phyloP scores from a whole-genome alignment of 495 filamentous ascomycete genomes.

The Usnea hakonensis region DNA sequence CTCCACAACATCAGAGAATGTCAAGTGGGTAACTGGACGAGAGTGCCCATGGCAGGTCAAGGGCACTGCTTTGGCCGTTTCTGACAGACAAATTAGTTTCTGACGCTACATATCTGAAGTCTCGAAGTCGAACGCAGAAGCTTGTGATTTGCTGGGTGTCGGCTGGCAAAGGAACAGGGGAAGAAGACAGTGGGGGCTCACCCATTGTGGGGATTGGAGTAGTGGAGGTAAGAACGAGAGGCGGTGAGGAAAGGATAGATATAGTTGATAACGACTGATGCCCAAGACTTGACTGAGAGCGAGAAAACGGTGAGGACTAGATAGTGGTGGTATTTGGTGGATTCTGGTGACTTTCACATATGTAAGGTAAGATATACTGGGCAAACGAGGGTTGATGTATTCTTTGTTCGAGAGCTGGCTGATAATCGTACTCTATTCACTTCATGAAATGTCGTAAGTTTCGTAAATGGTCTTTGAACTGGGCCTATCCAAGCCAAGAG shows the following conservation, averaged over 20 bases:
- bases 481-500: background rate
- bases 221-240: background rate
- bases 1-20: slow-evolving; percentile 80
- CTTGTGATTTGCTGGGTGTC: slow-evolving; percentile 2
- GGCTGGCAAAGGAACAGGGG: background rate
- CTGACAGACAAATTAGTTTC: slow-evolving; percentile 5
- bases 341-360: background rate
- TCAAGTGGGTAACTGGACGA: slow-evolving; percentile 88
- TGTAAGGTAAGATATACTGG: background rate
- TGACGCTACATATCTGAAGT: background rate
- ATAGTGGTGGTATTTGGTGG: background rate
- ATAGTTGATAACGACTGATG: background rate
- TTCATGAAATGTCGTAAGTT: slow-evolving; percentile 9
- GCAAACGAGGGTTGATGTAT: slow-evolving; percentile 6
- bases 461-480: background rate
- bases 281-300: background rate
- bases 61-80: slow-evolving; percentile 59
- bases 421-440: slow-evolving; percentile 2
- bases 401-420: slow-evolving; percentile 10
- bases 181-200: slow-evolving; percentile 12
- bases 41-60: slow-evolving; percentile 97
- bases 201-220: slow-evolving; percentile 6
- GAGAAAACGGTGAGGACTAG: background rate
- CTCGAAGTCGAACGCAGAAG: background rate
- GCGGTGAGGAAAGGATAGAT: background rate